Percentiles rank a stretch among this genome's conserved stretches.
phyloP scores from a whole-genome alignment of 2,329 filamentous ascomycete genomes.

The Beauveria asiatica region DNA sequence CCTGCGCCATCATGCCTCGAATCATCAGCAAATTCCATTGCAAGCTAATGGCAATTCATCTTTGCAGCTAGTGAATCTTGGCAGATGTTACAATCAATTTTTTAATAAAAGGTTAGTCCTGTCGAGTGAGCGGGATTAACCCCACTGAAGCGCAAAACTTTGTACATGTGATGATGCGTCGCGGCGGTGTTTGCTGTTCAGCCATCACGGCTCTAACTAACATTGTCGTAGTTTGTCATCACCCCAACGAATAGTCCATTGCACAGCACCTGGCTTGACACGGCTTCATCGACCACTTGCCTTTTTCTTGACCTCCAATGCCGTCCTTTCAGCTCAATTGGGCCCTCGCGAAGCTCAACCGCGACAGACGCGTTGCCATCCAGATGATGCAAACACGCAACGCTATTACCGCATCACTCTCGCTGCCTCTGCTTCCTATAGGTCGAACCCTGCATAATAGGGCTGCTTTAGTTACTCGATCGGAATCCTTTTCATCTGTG shows the following conservation, averaged over 20 bases:
- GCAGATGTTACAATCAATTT: neutral
- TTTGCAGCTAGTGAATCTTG: neutral
- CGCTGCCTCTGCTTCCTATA: neutral
- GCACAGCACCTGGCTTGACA: no score
- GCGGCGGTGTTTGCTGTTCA: neutral
- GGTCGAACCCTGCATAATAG: neutral
- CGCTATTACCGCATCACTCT: neutral
- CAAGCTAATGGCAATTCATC: neutral
- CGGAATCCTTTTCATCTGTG: no score
- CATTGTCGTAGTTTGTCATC: neutral
- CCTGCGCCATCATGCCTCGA: neutral
- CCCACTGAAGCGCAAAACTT: neutral
- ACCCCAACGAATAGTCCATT: neutral
- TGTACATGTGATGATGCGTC: neutral
- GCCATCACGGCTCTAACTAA: neutral
- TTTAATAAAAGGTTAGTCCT: neutral
- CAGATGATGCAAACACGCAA: neutral
- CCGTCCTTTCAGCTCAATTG: no score
- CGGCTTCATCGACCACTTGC: no score
- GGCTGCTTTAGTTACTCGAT: no score
- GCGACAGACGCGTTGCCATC: no score
- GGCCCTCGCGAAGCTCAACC: no score
- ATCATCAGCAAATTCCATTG: neutral
- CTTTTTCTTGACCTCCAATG: no score
- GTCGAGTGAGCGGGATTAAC: neutral